Base-by-base conservation (phyloP, 1,284 basidiomycete genomes). In the Microbotryum saponariae region DNA sequence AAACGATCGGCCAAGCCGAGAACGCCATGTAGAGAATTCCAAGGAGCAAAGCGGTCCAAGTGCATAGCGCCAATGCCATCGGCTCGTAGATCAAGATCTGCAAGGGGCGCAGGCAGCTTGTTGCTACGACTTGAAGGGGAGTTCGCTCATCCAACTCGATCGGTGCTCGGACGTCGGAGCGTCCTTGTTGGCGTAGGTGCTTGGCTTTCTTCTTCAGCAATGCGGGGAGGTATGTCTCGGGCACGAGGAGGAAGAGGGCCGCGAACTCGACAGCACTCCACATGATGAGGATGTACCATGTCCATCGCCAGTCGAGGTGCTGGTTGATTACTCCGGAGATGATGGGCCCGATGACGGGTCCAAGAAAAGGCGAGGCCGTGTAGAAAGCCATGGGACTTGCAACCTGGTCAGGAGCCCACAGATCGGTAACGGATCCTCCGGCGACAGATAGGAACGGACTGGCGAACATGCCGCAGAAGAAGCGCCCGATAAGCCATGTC, bases 351-450 rank as follows among this genome's bases (percentile, higher is more conserved):
- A 59, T 50, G 14, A 66, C 6, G 72, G 73, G 42, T 85, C 87
- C 9, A 2, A 66, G 54, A 53, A 63, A 66, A 0, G 86, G 85
- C 2, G 80, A 80, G 31, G 83, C 76, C 0, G 85, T 85, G 70
- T 85, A 89, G 1, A 88, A 70, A 3, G 85, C 84, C 87, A 91
- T 89, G 0, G 88, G 88, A 83, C 79, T 84, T 54, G 82, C 85
- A 10, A 90, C 83, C 20, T 81, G 77, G 0, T 75, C 71, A 65
- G 87, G 83, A 0, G 77, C 73, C 70, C 89, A 91, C 60, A 89
- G 73, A 73, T 91, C 89, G 23, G 66, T 60, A 21, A 91, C 82
- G 54, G 83, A 85, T 3, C 89, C 89, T 0, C 89, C 89, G 0
- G 86, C 84, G 1, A 91, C 88, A 60, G 82, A 85, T 25, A 91